Conservation (phyloP, 177 flowering plant species). For the Vitis hybrid region DNA sequence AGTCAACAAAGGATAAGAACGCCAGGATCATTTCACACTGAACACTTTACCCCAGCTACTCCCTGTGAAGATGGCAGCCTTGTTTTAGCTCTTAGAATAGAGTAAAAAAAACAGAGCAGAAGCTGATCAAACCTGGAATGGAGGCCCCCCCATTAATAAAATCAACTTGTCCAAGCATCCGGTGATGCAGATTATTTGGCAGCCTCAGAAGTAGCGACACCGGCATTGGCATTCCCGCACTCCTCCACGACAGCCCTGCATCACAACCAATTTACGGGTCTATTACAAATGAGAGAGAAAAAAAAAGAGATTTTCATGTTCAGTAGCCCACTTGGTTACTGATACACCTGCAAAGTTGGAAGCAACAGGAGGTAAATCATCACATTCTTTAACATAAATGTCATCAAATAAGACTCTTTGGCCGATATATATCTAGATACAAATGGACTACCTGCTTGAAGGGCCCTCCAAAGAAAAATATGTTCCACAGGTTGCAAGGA, state of each 20-base stretch:
- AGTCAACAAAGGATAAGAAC: constrained; percentile 90
- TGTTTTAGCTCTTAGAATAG: too few species aligned
- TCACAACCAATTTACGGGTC: constrained; percentile 6
- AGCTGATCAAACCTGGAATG: constrained; percentile 66
- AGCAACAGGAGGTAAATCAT: constrained; percentile 1
- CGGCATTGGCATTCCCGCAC: constrained; percentile 69
- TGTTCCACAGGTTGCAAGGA: constrained; percentile 58
- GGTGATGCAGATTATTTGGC: constrained; percentile 55
- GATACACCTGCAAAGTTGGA: constrained; percentile 54
- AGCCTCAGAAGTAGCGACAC: constrained; percentile 78
- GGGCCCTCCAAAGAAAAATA: constrained; percentile 80
- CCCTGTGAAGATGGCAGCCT: too few species aligned
- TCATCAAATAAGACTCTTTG: not conserved
- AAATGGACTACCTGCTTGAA: constrained; percentile 66
- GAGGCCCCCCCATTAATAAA: constrained; percentile 97
- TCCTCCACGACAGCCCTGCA: constrained; percentile 74
- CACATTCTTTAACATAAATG: not conserved
- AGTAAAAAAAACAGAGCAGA: not conserved
- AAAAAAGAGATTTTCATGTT: constrained; percentile 17
- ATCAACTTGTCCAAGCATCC: constrained; percentile 88
- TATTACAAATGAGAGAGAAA: not conserved
- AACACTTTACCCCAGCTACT: too few species aligned
- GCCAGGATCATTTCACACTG: constrained; percentile 19
- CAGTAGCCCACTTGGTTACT: constrained; percentile 92
- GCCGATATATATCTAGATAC: not conserved